These are phyloP conservation scores for Suhomyces canberraensis DNA, from an alignment of 805 yeast genomes.

Conservation along the genomic window DNA sequence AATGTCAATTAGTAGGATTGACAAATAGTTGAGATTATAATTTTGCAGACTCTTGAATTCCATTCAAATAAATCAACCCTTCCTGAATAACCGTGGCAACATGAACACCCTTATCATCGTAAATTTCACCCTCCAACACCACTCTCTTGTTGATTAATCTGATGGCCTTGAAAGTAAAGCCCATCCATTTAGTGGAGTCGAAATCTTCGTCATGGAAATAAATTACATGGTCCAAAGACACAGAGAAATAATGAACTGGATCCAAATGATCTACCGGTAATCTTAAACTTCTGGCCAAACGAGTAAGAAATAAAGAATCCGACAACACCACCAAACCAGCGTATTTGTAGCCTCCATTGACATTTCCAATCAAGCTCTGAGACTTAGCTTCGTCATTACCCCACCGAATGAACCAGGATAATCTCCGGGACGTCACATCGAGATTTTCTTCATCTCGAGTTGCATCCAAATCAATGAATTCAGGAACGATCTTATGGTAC, in stretches of 20 bases:
- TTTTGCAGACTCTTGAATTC: constrained; percentile 12
- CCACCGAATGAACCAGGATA: constrained; percentile 26
- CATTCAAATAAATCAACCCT: constrained; percentile 45
- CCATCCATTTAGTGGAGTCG: constrained; percentile 49
- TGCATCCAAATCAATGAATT: constrained; percentile 28
- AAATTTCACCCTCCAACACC: constrained; percentile 58
- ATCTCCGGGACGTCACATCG: constrained; percentile 22
- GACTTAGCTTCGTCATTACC: constrained; percentile 18
- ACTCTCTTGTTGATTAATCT: constrained; percentile 52
- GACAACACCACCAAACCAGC: constrained; percentile 59
- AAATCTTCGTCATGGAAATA: constrained; percentile 60
- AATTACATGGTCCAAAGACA: constrained; percentile 64
- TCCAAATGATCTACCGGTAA: constrained; percentile 26
- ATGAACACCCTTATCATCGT: constrained; percentile 44
- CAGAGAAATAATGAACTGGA: constrained; percentile 41
- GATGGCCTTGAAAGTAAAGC: constrained; percentile 46
- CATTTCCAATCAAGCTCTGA: constrained; percentile 6
- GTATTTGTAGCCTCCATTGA: constrained; percentile 33
- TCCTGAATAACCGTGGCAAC: constrained; percentile 66
- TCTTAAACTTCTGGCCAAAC: constrained; percentile 50
- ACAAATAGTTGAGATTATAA: too few species aligned
- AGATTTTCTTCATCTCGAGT: constrained; percentile 22
- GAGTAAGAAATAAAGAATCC: constrained; percentile 52
- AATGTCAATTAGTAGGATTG: too few species aligned
- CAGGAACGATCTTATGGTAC: constrained; percentile 29